Evolutionary conservation across 495 filamentous ascomycete genomes (phyloP), one percentile per base, ranked within the genome.

Genomic region (Cercophora scortea): DNA sequence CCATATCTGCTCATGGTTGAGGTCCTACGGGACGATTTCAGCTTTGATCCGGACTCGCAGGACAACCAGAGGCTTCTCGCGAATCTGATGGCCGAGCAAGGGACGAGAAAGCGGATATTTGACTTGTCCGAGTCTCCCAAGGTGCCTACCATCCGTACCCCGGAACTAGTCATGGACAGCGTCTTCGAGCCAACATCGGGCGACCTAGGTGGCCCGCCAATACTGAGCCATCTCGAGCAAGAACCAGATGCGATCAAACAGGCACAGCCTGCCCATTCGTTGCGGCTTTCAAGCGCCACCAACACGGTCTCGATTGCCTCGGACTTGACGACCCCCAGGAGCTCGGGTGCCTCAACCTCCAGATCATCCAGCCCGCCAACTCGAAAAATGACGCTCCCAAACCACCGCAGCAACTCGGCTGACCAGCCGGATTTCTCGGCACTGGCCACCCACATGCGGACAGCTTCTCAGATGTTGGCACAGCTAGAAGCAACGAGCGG

Each of bases 1-100:
- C 86, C 86, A 8, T 89, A 86, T 61, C 60, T 89, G 18, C 71
- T 89, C 7, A 88, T 89, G 85, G 76, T 89, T 4, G 86, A 89
- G 60, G 80, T 89, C 8, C 64, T 89, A 41, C 70, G 77, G 6
- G 85, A 89, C 36, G 86, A 89, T 56, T 88, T 89, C 61, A 80
- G 80, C 50, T 89, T 89, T 57, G 79, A 89, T 52, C 83, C 85
- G 5, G 79, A 81, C 36, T 80, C 82, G 2, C 68, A 71, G 36
- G 78, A 82, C 35, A 89, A 89, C 56, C 70, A 84, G 55, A 70
- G 72, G 47, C 65, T 89, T 33, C 67, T 89, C 11, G 67, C 71
- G 8, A 81, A 72, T 33, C 61, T 89, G 36, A 47, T 87, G 50
- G 67, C 77, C 6, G 84, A 88, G 51, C 82, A 84, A 62, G 80